Percentiles rank a stretch among this genome's conserved stretches.
Conservation (phyloP, 371 early-diverging fungal genomes). For the Zancudomyces culisetae region DNA sequence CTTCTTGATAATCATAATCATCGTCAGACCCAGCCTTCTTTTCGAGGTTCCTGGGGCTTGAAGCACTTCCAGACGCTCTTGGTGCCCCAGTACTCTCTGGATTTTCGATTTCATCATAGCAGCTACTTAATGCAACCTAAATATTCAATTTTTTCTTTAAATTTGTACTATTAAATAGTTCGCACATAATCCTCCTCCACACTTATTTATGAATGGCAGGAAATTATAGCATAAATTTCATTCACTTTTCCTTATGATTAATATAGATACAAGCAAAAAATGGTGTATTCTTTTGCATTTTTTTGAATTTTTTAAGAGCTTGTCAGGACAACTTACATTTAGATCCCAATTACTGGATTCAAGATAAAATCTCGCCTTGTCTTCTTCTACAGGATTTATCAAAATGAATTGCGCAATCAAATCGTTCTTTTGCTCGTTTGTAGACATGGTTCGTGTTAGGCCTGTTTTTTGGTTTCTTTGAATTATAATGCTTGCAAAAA, state of each 20-base stretch:
- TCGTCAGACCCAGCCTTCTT: conserved; percentile 4
- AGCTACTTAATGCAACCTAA: conserved; percentile 29
- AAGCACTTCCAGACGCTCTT: conserved; percentile 11
- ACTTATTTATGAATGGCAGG: too few species aligned
- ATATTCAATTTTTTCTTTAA: not conserved
- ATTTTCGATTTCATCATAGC: conserved; percentile 24
- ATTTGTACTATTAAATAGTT: not conserved
- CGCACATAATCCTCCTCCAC: too few species aligned
- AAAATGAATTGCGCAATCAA: conserved; percentile 37
- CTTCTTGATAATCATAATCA: conserved; percentile 12
- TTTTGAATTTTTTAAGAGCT: not conserved
- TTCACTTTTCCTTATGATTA: too few species aligned
- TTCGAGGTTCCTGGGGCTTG: conserved; percentile 9
- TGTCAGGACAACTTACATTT: conserved; percentile 27
- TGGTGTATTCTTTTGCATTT: not conserved
- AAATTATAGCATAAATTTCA: too few species aligned
- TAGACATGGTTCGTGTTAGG: too few species aligned
- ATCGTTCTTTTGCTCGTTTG: conserved; percentile 31
- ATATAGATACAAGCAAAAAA: not conserved
- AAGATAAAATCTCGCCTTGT: conserved; percentile 49
- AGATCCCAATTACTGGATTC: conserved; percentile 57
- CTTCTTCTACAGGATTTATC: conserved; percentile 31
- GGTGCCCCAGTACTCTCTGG: too few species aligned
- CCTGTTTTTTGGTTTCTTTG: too few species aligned
- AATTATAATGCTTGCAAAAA: too few species aligned